Evolutionary conservation across 169 alveolate species (phyloP).

Genomic region (Plasmodium blacklocki): DNA sequence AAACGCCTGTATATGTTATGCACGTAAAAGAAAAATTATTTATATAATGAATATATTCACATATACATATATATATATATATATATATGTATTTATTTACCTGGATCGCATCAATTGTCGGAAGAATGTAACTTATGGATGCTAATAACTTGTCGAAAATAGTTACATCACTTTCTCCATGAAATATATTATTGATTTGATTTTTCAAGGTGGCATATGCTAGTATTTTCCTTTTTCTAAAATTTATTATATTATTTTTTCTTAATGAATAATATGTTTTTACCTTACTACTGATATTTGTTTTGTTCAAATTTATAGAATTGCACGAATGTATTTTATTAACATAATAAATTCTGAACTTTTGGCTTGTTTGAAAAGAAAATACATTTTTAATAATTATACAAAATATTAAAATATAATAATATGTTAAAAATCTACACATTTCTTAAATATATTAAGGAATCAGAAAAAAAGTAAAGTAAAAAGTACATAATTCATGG

Average conservation of each 20-base stretch:
- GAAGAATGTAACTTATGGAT: slow-evolving; percentile 49
- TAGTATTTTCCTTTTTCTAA: slow-evolving; percentile 3
- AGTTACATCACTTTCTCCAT: slow-evolving; percentile 68
- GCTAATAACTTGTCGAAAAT: slow-evolving; percentile 45
- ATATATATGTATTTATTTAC: slow-evolving; percentile 10
- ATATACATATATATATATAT: not conserved
- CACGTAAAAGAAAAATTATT: not conserved
- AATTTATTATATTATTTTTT: slow-evolving; percentile 9
- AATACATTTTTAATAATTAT: slow-evolving; percentile 6
- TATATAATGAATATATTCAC: not conserved
- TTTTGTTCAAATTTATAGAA: not conserved
- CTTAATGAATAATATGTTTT: slow-evolving; percentile 22
- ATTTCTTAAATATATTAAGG: slow-evolving; percentile 16
- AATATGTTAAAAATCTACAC: slow-evolving; percentile 1
- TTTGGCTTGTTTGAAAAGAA: slow-evolving; percentile 3
- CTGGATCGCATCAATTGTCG: slow-evolving; percentile 69
- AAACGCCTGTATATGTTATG: slow-evolving; percentile 39
- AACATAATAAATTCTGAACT: not conserved
- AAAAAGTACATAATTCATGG: not conserved
- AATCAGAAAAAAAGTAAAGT: not conserved
- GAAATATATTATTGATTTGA: slow-evolving; percentile 32
- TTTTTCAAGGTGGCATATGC: slow-evolving; percentile 16
- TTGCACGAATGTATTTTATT: slow-evolving; percentile 2
- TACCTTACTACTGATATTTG: not conserved
- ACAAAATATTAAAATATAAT: slow-evolving; percentile 10